Conservation (phyloP, 2,329 filamentous ascomycete genomes). For the Trichocomaceae sp. region DNA sequence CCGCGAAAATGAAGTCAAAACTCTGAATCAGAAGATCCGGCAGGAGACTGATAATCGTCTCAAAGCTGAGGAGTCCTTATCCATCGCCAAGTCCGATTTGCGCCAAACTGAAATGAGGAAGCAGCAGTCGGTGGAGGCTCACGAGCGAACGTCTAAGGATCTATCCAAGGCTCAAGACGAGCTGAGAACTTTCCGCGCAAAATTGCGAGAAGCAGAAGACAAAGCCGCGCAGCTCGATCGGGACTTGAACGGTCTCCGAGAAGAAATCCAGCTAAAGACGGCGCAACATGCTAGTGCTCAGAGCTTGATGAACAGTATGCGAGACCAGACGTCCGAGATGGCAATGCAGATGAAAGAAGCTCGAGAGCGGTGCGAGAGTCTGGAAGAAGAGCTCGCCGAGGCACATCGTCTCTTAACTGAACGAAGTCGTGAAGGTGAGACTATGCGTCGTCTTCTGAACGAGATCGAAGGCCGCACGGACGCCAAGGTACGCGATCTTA, state of each 20-base stretch:
- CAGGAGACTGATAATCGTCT: slow-evolving; percentile 65
- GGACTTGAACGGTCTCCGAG: slow-evolving; percentile 61
- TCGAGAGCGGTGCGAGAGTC: slow-evolving; percentile 68
- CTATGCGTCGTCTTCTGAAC: slow-evolving; percentile 80
- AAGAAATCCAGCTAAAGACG: slow-evolving; percentile 76
- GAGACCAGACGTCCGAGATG: slow-evolving; percentile 83
- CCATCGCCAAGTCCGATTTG: slow-evolving; percentile 67
- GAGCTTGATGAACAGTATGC: slow-evolving; percentile 81
- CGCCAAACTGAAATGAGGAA: slow-evolving; percentile 72
- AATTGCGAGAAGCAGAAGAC: slow-evolving; percentile 67
- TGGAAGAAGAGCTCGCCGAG: slow-evolving; percentile 89
- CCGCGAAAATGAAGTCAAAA: slow-evolving; percentile 70
- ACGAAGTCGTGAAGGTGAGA: slow-evolving; percentile 84
- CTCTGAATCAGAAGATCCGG: slow-evolving; percentile 69
- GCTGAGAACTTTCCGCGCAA: slow-evolving; percentile 48
- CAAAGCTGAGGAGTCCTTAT: slow-evolving; percentile 72
- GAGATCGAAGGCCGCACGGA: slow-evolving; percentile 83
- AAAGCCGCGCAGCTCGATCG: slow-evolving; percentile 61
- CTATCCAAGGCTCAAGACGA: slow-evolving; percentile 68
- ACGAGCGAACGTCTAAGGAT: slow-evolving; percentile 65
- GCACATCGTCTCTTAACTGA: slow-evolving; percentile 80
- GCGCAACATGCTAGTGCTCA: slow-evolving; percentile 83
- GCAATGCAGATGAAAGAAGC: slow-evolving; percentile 87
- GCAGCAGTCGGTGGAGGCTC: slow-evolving; percentile 65
- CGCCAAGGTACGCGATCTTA: slow-evolving; percentile 76